A percentile compares a stretch with the other conserved stretches of the same genome.
phyloP scores from a whole-genome alignment of 306 rosid genomes.

The Quercus gilva region DNA sequence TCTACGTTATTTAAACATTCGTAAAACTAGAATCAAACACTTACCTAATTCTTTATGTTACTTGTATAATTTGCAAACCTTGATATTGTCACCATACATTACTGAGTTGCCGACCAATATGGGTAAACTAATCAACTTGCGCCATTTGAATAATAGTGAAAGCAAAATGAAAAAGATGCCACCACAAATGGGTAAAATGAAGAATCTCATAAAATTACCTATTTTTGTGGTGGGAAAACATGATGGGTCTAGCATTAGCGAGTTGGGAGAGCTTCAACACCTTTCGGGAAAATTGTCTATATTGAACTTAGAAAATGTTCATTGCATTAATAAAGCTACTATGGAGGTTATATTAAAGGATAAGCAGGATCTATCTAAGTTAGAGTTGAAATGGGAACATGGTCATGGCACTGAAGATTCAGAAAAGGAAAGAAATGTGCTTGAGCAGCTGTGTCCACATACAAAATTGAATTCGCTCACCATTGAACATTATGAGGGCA shows the following conservation, averaged over 20 bases:
- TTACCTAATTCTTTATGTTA: constrained; percentile 25
- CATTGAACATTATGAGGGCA: constrained; percentile 1
- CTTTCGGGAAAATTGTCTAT: background rate
- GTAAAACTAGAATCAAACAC: background rate
- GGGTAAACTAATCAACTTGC: constrained; percentile 21
- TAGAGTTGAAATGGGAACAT: constrained; percentile 13
- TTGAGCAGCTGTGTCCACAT: constrained; percentile 27
- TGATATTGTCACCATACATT: constrained; percentile 22
- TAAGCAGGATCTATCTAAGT: background rate
- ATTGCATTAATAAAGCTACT: background rate
- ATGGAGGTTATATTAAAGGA: background rate
- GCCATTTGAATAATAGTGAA: constrained; percentile 16
- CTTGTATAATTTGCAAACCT: constrained; percentile 34
- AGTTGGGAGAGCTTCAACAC: background rate
- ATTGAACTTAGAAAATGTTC: constrained; percentile 10
- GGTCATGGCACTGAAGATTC: background rate
- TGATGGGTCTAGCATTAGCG: background rate
- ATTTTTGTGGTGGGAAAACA: constrained; percentile 5
- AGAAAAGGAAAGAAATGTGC: constrained; percentile 2
- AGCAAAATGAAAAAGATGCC: constrained; percentile 14
- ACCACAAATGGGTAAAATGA: constrained; percentile 1
- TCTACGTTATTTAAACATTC: constrained; percentile 33
- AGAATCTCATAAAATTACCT: constrained; percentile 20
- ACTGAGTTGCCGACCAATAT: constrained; percentile 4
- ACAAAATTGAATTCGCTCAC: constrained; percentile 5